Conservation (phyloP, 108 stramenopile genomes). For the Mediolabrus comicus region DNA sequence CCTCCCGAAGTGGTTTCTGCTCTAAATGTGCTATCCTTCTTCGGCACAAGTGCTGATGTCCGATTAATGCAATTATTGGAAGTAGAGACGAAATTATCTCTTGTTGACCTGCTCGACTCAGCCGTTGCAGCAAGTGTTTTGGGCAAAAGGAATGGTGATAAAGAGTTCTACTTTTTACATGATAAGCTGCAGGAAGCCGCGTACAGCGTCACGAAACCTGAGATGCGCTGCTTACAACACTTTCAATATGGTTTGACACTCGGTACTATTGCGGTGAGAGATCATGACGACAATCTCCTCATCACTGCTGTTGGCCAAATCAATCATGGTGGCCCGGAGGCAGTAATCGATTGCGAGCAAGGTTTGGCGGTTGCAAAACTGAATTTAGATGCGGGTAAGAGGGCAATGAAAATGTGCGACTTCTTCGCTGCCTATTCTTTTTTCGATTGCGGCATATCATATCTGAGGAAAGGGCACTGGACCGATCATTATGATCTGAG, state of each 20-base stretch:
- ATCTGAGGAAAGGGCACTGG: slow-evolving; percentile 24
- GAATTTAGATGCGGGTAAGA: slow-evolving; percentile 27
- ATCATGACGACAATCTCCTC: slow-evolving; percentile 5
- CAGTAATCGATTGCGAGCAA: slow-evolving; percentile 1
- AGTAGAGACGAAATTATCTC: not conserved
- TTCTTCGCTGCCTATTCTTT: slow-evolving; percentile 8
- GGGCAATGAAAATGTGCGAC: slow-evolving; percentile 7
- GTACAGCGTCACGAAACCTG: slow-evolving; percentile 1
- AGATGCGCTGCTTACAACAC: slow-evolving; percentile 5
- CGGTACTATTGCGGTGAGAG: not conserved
- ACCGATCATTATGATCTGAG: slow-evolving; percentile 25
- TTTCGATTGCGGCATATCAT: slow-evolving; percentile 15
- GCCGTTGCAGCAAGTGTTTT: slow-evolving; percentile 19
- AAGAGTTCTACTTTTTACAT: slow-evolving; percentile 17
- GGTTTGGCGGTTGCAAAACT: not conserved
- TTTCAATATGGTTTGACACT: slow-evolving; percentile 7
- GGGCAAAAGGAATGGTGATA: not conserved
- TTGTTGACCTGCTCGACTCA: not conserved
- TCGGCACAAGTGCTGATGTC: slow-evolving; percentile 8
- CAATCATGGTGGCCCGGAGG: slow-evolving; percentile 2
- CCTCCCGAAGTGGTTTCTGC: slow-evolving; percentile 8
- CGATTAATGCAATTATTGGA: slow-evolving; percentile 3
- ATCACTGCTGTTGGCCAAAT: slow-evolving; percentile 18
- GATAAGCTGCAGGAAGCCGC: slow-evolving; percentile 26
- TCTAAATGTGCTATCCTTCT: slow-evolving; percentile 9